These are phyloP conservation scores for Nevesoporus exiguus DNA, from an alignment of 768 basidiomycete species.

Conservation along the genomic window DNA sequence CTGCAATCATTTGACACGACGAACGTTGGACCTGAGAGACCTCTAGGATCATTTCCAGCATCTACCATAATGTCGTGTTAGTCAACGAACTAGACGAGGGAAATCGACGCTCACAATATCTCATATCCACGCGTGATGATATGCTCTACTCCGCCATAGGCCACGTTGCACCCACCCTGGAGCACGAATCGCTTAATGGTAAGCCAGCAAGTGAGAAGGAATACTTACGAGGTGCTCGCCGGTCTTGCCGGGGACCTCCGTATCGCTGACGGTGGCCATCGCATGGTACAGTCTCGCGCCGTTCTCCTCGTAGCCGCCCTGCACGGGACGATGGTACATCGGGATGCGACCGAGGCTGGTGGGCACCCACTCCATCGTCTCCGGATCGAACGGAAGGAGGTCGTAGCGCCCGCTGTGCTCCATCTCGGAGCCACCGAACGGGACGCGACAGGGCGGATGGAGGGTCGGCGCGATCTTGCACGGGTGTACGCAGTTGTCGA, in stretches of 20 bases:
- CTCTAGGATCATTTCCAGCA: conserved; percentile 38
- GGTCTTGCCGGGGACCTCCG: conserved; percentile 71
- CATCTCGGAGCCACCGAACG: conserved; percentile 61
- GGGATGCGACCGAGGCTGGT: conserved; percentile 62
- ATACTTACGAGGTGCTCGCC: conserved; percentile 61
- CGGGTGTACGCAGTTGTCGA: conserved; percentile 67
- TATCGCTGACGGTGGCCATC: conserved; percentile 45
- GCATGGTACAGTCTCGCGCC: conserved; percentile 70
- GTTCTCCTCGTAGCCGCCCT: conserved; percentile 73
- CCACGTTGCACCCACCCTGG: conserved; percentile 42
- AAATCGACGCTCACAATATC: conserved; percentile 35
- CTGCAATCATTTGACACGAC: not conserved
- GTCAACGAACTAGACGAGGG: not conserved
- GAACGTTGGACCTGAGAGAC: too few relatives aligned
- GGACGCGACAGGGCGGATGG: conserved; percentile 48
- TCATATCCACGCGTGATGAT: conserved; percentile 39
- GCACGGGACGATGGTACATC: conserved; percentile 52
- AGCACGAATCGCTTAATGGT: not conserved
- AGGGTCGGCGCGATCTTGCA: conserved; percentile 74
- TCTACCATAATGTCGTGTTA: conserved; percentile 15
- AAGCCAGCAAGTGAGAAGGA: not conserved
- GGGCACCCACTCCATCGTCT: conserved; percentile 72
- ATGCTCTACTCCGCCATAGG: conserved; percentile 39
- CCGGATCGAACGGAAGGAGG: conserved; percentile 63
- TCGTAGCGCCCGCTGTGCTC: conserved; percentile 68